Evolutionary conservation across 371 early-diverging fungal species (phyloP).

Genomic region (Mucor lusitanicus): DNA sequence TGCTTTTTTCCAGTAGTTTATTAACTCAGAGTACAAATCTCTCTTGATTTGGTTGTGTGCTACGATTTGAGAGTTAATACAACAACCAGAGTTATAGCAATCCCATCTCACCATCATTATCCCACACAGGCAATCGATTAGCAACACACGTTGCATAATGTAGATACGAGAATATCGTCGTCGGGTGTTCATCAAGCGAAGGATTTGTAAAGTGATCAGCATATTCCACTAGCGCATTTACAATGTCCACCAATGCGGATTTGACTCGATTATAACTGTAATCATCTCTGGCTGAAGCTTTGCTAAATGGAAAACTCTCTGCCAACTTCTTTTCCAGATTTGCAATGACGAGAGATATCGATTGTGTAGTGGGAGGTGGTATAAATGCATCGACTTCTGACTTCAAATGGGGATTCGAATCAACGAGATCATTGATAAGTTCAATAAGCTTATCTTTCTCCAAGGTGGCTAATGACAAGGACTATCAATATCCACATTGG

Average conservation of each 20-base stretch:
- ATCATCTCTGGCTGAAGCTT: constrained; percentile 13
- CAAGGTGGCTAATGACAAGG: constrained; percentile 48
- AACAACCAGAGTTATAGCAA: not conserved
- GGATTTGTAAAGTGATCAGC: constrained; percentile 72
- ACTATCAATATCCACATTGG: not conserved
- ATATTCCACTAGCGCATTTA: constrained; percentile 74
- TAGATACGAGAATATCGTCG: constrained; percentile 71
- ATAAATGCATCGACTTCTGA: constrained; percentile 57
- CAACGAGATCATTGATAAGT: constrained; percentile 70
- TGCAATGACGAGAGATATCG: constrained; percentile 65
- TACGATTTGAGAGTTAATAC: not conserved
- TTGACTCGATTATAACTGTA: constrained; percentile 20
- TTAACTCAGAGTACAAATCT: constrained; percentile 65
- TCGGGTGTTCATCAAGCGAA: constrained; percentile 69
- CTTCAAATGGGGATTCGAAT: constrained; percentile 72
- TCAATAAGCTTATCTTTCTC: constrained; percentile 69
- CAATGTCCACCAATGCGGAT: constrained; percentile 11
- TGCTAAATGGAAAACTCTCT: constrained; percentile 75
- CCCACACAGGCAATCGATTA: constrained; percentile 79
- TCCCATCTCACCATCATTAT: constrained; percentile 33
- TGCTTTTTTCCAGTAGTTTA: constrained; percentile 72
- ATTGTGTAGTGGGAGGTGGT: constrained; percentile 81
- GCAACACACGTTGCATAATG: constrained; percentile 68
- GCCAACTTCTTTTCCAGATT: constrained; percentile 67
- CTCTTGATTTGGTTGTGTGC: constrained; percentile 67